Conservation (phyloP, 139 green algal species). For the Axilococcus clingmanii region DNA sequence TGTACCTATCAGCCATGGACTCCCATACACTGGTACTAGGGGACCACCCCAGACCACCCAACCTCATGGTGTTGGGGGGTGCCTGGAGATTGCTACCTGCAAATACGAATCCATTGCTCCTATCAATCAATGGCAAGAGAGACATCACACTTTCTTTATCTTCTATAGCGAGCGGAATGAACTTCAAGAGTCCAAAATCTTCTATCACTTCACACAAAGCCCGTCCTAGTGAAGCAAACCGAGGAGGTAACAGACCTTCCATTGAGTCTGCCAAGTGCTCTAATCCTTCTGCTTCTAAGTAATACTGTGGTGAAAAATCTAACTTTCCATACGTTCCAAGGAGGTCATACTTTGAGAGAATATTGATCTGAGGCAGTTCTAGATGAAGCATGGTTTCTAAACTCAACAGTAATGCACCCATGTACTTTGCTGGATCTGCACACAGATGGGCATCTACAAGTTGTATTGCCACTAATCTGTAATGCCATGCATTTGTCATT, state of each 20-base stretch:
- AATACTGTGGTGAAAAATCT: constrained; percentile 83
- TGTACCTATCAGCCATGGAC: constrained; percentile 18
- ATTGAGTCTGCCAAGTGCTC: constrained; percentile 48
- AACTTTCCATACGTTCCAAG: constrained; percentile 81
- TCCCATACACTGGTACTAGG: constrained; percentile 24
- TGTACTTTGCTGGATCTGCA: constrained; percentile 73
- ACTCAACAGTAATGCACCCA: constrained; percentile 63
- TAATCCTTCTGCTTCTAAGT: constrained; percentile 78
- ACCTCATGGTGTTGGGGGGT: too few relatives aligned
- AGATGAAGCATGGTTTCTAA: constrained; percentile 91
- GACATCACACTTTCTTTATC: constrained; percentile 45
- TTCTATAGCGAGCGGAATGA: constrained; percentile 75
- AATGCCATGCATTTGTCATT: constrained; percentile 43
- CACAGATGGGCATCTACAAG: constrained; percentile 89
- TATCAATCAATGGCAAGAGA: constrained; percentile 58
- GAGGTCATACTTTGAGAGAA: constrained; percentile 79
- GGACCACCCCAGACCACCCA: background rate
- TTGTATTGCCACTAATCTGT: constrained; percentile 54
- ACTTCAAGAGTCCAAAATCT: constrained; percentile 81
- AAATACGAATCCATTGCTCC: constrained; percentile 69
- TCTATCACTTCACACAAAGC: constrained; percentile 54
- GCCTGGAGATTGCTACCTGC: constrained; percentile 6
- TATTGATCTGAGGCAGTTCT: constrained; percentile 85
- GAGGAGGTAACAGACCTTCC: constrained; percentile 27
- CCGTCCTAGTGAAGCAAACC: constrained; percentile 12